Evolutionary conservation across 1,284 basidiomycete genomes (phyloP).

Genomic region (Cutaneotrichosporon sp.): DNA sequence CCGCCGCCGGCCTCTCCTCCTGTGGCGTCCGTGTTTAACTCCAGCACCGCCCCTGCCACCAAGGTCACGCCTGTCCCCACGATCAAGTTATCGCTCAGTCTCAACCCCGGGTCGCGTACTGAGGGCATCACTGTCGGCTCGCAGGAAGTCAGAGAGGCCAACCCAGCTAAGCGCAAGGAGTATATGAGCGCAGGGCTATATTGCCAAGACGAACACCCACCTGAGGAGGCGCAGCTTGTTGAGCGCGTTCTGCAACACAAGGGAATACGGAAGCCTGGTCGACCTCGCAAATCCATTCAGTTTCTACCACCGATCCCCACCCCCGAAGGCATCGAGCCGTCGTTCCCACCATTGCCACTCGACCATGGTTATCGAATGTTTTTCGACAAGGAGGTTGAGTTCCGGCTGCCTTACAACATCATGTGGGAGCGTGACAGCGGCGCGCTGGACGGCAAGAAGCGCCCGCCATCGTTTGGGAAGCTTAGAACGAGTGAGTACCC

Average conservation of each 20-base stretch:
- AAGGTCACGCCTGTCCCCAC: neutral
- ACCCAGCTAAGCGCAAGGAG: constrained; percentile 33
- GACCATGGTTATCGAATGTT: constrained; percentile 41
- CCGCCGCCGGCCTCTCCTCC: neutral
- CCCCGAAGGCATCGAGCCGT: constrained; percentile 8
- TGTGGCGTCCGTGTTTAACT: neutral
- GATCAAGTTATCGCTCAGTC: neutral
- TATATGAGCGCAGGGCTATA: constrained; percentile 46
- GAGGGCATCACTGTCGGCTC: constrained; percentile 7
- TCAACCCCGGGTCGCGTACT: neutral
- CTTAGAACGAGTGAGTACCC: constrained; percentile 39
- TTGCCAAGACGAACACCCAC: constrained; percentile 40
- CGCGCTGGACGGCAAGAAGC: constrained; percentile 47
- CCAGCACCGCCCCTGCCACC: neutral
- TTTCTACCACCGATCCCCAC: constrained; percentile 12
- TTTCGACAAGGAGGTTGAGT: constrained; percentile 45
- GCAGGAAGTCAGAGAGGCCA: constrained; percentile 7
- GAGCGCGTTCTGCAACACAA: constrained; percentile 31
- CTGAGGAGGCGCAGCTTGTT: constrained; percentile 32
- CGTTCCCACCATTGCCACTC: constrained; percentile 46
- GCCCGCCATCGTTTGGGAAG: constrained; percentile 43
- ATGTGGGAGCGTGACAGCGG: constrained; percentile 49
- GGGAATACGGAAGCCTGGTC: constrained; percentile 12
- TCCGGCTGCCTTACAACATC: constrained; percentile 50
- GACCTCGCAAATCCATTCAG: constrained; percentile 11